Evolutionary conservation across 306 rosid species (phyloP).

Genomic region (Cucurbita moschata): DNA sequence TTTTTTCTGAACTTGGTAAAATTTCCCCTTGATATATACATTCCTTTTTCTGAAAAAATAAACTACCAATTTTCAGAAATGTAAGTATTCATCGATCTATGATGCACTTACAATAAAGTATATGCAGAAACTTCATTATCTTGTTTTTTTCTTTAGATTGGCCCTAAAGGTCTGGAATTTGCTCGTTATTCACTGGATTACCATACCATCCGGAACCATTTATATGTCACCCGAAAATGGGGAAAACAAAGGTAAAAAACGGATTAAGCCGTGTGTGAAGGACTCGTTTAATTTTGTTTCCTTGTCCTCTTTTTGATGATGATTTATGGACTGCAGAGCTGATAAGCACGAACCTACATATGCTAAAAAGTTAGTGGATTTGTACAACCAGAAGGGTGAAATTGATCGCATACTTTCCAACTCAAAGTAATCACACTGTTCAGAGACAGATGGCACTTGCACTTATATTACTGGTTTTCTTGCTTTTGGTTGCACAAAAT

Average conservation of each 20-base stretch:
- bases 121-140: neutral
- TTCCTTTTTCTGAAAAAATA: neutral
- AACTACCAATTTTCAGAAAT: neutral
- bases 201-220: conserved; percentile 85
- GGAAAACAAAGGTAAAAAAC: conserved; percentile 71
- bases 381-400: conserved; percentile 80
- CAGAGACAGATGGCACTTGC: neutral
- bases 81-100: neutral
- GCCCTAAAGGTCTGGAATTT: conserved; percentile 88
- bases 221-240: conserved; percentile 61
- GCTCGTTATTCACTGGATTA: conserved; percentile 95
- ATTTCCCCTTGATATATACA: neutral
- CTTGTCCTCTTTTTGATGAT: neutral
- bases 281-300: neutral
- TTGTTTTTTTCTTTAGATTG: conserved; percentile 38
- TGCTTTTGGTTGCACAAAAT: conserved; percentile 2
- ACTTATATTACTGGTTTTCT: neutral
- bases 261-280: neutral
- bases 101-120: neutral
- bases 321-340: conserved; percentile 50
- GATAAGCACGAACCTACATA: conserved; percentile 70
- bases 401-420: conserved; percentile 50
- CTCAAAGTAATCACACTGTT: neutral
- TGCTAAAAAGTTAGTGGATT: conserved; percentile 74
- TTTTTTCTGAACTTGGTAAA: conserved; percentile 80